Conservation (phyloP, 805 yeast genomes). For the Wickerhamiella brachini region DNA sequence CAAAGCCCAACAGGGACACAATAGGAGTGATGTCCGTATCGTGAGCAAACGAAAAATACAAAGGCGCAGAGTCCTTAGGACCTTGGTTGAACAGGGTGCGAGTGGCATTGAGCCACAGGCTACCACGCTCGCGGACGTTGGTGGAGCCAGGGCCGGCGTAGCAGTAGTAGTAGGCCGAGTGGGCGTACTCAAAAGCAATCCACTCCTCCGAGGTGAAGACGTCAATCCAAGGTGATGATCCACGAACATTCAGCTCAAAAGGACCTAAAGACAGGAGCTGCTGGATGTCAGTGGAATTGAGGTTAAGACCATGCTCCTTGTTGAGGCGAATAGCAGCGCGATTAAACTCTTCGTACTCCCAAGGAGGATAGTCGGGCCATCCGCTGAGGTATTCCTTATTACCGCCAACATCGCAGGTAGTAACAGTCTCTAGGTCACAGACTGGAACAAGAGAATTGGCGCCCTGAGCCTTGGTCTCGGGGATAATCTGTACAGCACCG, state of each 20-base stretch:
- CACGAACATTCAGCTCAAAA: slow-evolving; percentile 37
- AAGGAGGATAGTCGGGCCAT: slow-evolving; percentile 4
- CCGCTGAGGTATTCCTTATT: not conserved
- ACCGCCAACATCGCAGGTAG: slow-evolving; percentile 7
- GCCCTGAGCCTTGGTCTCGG: slow-evolving; percentile 14
- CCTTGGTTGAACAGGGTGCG: slow-evolving; percentile 31
- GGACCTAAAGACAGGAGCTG: slow-evolving; percentile 35
- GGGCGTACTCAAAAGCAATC: slow-evolving; percentile 18
- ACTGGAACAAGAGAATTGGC: slow-evolving; percentile 16
- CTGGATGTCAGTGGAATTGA: slow-evolving; percentile 29
- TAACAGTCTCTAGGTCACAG: slow-evolving; percentile 4
- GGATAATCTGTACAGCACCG: slow-evolving; percentile 16
- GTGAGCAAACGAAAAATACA: slow-evolving; percentile 40
- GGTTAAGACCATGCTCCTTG: slow-evolving; percentile 23
- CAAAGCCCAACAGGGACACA: slow-evolving; percentile 36
- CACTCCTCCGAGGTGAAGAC: slow-evolving; percentile 21
- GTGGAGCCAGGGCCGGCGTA: slow-evolving; percentile 21
- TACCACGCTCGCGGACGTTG: slow-evolving; percentile 26
- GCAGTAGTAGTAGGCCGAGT: slow-evolving; percentile 18
- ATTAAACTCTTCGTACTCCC: slow-evolving; percentile 11
- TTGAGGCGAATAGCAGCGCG: slow-evolving; percentile 17
- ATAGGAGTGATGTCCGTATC: slow-evolving; percentile 43
- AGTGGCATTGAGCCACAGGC: slow-evolving; percentile 36
- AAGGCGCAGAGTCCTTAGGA: slow-evolving; percentile 24
- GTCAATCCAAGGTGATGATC: slow-evolving; percentile 30